Conservation (phyloP, 1,284 basidiomycete species). For the Blastosporella zonata region DNA sequence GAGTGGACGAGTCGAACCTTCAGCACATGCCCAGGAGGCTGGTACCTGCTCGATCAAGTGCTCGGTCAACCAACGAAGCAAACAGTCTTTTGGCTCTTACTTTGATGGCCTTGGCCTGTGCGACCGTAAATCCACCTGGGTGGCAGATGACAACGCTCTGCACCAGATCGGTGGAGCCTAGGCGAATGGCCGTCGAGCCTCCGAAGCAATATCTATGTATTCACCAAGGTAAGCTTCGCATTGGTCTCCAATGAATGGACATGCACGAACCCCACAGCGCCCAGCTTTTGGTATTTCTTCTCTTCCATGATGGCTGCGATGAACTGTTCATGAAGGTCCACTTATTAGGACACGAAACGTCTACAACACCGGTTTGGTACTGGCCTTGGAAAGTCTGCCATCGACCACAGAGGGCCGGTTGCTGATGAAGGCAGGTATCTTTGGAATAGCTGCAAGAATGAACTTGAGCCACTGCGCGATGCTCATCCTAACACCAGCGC, state of each 20-base stretch:
- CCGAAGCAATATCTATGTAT: slow-evolving; percentile 59
- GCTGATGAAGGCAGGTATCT: slow-evolving; percentile 32
- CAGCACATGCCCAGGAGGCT: slow-evolving; percentile 18
- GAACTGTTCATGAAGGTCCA: slow-evolving; percentile 36
- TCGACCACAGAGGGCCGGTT: slow-evolving; percentile 42
- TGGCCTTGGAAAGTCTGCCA: slow-evolving; percentile 21
- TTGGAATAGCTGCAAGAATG: slow-evolving; percentile 28
- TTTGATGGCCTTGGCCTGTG: slow-evolving; percentile 44
- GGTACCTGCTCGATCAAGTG: slow-evolving; percentile 10
- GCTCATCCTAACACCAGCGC: slow-evolving; percentile 7
- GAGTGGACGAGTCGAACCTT: slow-evolving; percentile 5
- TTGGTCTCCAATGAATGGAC: background rate
- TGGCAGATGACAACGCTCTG: slow-evolving; percentile 55
- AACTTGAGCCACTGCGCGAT: slow-evolving; percentile 6
- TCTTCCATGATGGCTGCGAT: slow-evolving; percentile 45
- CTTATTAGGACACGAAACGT: background rate
- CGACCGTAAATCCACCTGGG: slow-evolving; percentile 42
- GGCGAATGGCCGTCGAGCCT: slow-evolving; percentile 39
- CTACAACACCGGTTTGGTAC: background rate
- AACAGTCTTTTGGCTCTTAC: slow-evolving; percentile 11
- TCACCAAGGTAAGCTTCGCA: background rate
- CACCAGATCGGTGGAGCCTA: slow-evolving; percentile 40
- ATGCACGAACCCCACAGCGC: slow-evolving; percentile 52
- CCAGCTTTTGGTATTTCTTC: slow-evolving; percentile 55
- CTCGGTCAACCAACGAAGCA: background rate